Percentiles rank a stretch among this genome's conserved stretches.
Conservation (phyloP, 768 basidiomycete genomes). For the Gloeopeniophorella convolvens region DNA sequence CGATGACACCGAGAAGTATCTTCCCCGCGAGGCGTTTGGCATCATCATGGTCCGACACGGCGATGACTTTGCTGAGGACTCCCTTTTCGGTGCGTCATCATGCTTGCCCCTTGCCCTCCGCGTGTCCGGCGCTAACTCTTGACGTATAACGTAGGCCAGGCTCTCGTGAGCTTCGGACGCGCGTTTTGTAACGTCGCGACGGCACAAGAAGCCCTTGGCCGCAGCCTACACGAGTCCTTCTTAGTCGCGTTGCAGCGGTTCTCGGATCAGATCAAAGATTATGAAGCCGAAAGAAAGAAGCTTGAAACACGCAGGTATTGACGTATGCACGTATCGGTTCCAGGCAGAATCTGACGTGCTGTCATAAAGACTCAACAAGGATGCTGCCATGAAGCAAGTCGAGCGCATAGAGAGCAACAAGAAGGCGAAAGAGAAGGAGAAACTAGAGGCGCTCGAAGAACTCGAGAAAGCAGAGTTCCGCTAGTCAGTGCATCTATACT, state of each 20-base stretch:
- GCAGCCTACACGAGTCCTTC: constrained; percentile 69
- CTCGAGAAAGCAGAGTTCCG: constrained; percentile 66
- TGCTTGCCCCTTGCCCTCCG: neutral
- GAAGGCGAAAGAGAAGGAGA: constrained; percentile 77
- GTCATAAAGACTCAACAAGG: constrained; percentile 59
- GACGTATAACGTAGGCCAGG: constrained; percentile 46
- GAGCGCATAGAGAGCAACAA: constrained; percentile 65
- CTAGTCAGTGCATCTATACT: constrained; percentile 22
- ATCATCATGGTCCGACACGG: constrained; percentile 39
- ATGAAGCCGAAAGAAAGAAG: constrained; percentile 75
- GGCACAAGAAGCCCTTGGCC: constrained; percentile 74
- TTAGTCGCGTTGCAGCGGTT: constrained; percentile 58
- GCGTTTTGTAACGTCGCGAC: constrained; percentile 82
- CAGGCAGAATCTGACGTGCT: neutral
- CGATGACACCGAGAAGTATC: constrained; percentile 31
- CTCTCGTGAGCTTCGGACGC: constrained; percentile 67
- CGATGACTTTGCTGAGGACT: constrained; percentile 29
- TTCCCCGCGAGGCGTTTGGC: constrained; percentile 36
- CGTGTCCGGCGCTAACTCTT: neutral
- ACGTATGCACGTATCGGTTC: constrained; percentile 18
- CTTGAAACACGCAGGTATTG: constrained; percentile 72
- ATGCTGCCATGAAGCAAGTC: constrained; percentile 64
- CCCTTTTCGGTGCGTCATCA: constrained; percentile 13
- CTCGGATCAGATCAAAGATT: constrained; percentile 75
- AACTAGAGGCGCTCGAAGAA: constrained; percentile 75